Evolutionary conservation across 768 basidiomycete genomes (phyloP).

Genomic region (Pleurotus pulmonarius): DNA sequence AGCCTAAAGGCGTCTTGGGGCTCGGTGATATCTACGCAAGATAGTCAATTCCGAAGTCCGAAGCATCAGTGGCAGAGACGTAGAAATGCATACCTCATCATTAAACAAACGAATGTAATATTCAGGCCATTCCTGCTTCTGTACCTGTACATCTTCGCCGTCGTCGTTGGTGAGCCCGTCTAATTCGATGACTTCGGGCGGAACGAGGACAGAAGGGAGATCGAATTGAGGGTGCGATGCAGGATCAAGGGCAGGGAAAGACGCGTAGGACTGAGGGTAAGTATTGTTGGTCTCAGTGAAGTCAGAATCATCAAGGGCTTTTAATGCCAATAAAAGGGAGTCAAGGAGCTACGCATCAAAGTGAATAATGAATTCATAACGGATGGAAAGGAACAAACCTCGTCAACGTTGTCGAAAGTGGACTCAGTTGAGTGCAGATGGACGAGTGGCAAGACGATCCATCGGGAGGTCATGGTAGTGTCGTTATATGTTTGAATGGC

Average conservation of each 20-base stretch:
- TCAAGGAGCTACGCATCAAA: slow-evolving; percentile 61
- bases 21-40: slow-evolving; percentile 67
- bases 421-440: slow-evolving; percentile 43
- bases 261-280: slow-evolving; percentile 64
- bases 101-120: slow-evolving; percentile 69
- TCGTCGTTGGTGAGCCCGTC: slow-evolving; percentile 67
- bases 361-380: not conserved
- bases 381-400: slow-evolving; percentile 40
- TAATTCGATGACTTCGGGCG: slow-evolving; percentile 83
- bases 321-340: slow-evolving; percentile 59
- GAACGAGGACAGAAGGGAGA: slow-evolving; percentile 77
- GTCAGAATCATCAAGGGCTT: slow-evolving; percentile 54
- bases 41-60: not conserved
- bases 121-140: slow-evolving; percentile 82
- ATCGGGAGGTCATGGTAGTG: slow-evolving; percentile 50
- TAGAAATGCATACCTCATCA: slow-evolving; percentile 35
- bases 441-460: slow-evolving; percentile 61
- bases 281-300: slow-evolving; percentile 54
- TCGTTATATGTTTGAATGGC: slow-evolving; percentile 72
- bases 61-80: not conserved
- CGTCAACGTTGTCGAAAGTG: slow-evolving; percentile 50
- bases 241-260: slow-evolving; percentile 39
- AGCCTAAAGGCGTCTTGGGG: slow-evolving; percentile 70
- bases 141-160: slow-evolving; percentile 59
- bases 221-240: slow-evolving; percentile 48